These are phyloP conservation scores for Stropharia rugosoannulata DNA, from an alignment of 768 basidiomycete species.

Conservation along the genomic window DNA sequence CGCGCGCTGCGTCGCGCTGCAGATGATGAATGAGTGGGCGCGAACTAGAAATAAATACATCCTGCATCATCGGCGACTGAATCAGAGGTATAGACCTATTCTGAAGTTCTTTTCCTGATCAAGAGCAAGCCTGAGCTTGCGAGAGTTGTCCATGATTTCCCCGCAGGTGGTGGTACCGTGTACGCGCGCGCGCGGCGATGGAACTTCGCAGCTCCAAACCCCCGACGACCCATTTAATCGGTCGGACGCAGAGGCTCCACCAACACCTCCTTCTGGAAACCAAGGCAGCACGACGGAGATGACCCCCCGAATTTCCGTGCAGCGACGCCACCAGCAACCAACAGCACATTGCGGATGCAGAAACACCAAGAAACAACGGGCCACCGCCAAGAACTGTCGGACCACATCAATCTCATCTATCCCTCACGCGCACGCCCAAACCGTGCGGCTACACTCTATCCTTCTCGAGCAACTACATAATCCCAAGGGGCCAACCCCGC, in stretches of 20 bases:
- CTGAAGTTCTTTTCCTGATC: background rate
- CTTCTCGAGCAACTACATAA: too few species aligned
- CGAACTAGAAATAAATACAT: background rate
- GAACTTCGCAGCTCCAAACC: background rate
- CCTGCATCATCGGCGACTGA: slow-evolving; percentile 4
- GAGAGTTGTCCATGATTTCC: too few species aligned
- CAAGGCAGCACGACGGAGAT: background rate
- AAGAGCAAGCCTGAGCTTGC: slow-evolving; percentile 1
- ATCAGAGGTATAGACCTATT: background rate
- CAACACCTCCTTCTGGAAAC: background rate
- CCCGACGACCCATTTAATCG: background rate
- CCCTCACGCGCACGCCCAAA: too few species aligned
- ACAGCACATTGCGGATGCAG: too few species aligned
- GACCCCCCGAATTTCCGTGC: slow-evolving; percentile 1
- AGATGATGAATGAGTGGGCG: background rate
- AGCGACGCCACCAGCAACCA: background rate
- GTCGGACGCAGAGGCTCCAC: background rate
- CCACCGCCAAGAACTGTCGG: too few species aligned
- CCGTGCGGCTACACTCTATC: too few species aligned
- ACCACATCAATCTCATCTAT: too few species aligned
- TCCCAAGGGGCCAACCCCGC: too few species aligned
- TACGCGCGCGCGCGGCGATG: too few species aligned
- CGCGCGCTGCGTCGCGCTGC: background rate
- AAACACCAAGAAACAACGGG: too few species aligned
- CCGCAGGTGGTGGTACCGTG: background rate